Percentiles rank a stretch among this genome's conserved stretches.
Evolutionary conservation across 2,329 filamentous ascomycete species (phyloP).

Genomic region (Fusarium caatingaense): DNA sequence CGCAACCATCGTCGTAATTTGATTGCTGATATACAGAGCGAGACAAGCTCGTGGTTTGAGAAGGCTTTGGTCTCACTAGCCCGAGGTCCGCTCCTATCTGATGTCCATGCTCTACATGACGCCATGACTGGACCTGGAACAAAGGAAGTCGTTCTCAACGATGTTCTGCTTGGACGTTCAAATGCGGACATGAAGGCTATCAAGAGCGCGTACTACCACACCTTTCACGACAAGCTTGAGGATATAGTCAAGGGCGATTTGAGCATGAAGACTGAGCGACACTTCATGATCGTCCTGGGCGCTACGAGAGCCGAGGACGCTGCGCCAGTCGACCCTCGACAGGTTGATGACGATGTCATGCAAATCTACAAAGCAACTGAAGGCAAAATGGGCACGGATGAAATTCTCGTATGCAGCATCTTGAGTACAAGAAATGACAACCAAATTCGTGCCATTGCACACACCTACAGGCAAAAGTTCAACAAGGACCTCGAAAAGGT

Average conservation of each 20-base stretch:
- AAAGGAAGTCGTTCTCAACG: constrained; percentile 87
- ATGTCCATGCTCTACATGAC: constrained; percentile 76
- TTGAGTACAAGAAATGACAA: constrained; percentile 80
- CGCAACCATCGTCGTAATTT: constrained; percentile 74
- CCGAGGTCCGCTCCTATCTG: constrained; percentile 81
- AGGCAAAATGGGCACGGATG: constrained; percentile 77
- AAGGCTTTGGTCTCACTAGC: constrained; percentile 79
- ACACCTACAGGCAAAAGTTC: constrained; percentile 80
- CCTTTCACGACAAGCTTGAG: constrained; percentile 75
- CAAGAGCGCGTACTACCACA: constrained; percentile 78
- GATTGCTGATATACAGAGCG: constrained; percentile 78
- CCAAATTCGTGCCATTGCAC: constrained; percentile 84
- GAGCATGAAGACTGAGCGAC: constrained; percentile 84
- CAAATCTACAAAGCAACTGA: constrained; percentile 83
- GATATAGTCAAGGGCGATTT: constrained; percentile 80
- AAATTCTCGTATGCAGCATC: constrained; percentile 82
- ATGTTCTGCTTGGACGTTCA: constrained; percentile 82
- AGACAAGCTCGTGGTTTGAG: constrained; percentile 80
- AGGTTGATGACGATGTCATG: constrained; percentile 80
- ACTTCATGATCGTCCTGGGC: constrained; percentile 85
- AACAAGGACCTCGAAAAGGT: constrained; percentile 76
- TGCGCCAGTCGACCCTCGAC: constrained; percentile 75
- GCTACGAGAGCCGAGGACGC: constrained; percentile 83
- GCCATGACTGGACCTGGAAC: constrained; percentile 85
- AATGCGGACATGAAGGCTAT: constrained; percentile 92